A percentile compares a stretch with the other conserved stretches of the same genome.
These are phyloP conservation scores for Ophiostoma novo-ulmi DNA, from an alignment of 2,329 filamentous ascomycete species.

Conservation along the genomic window DNA sequence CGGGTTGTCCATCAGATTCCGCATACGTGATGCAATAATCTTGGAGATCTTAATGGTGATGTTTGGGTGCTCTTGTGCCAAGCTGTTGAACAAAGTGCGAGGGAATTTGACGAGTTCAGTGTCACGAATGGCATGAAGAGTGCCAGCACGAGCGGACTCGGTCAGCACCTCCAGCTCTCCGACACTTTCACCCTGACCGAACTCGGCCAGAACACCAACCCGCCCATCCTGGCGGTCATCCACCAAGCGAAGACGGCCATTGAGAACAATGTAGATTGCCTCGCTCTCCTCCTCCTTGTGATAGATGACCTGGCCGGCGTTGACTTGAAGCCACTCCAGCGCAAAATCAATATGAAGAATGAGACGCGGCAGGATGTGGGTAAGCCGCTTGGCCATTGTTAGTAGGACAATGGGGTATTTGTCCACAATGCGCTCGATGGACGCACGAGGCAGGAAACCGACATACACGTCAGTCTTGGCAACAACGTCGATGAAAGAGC, in stretches of 20 bases:
- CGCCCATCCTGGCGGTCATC: slow-evolving; percentile 75
- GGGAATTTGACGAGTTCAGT: slow-evolving; percentile 96
- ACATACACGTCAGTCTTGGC: slow-evolving; percentile 99
- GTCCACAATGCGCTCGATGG: slow-evolving; percentile 87
- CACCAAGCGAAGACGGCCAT: slow-evolving; percentile 81
- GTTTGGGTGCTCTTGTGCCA: slow-evolving; percentile 92
- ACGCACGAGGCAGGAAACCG: slow-evolving; percentile 79
- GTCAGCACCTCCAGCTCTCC: slow-evolving; percentile 96
- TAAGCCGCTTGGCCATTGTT: slow-evolving; percentile 93
- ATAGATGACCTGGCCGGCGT: slow-evolving; percentile 89
- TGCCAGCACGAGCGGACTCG: slow-evolving; percentile 83
- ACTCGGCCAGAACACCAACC: slow-evolving; percentile 84
- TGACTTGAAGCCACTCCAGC: slow-evolving; percentile 95
- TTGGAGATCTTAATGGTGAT: slow-evolving; percentile 99
- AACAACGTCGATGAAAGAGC: slow-evolving; percentile 93
- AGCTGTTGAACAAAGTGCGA: slow-evolving; percentile 91
- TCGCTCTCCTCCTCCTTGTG: slow-evolving; percentile 94
- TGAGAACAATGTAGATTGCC: slow-evolving; percentile 95
- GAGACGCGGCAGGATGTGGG: slow-evolving; percentile 78
- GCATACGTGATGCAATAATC: slow-evolving; percentile 94
- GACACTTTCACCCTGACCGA: slow-evolving; percentile 94
- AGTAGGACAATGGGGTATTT: slow-evolving; percentile 85
- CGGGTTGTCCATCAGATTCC: slow-evolving; percentile 77
- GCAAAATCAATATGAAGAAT: slow-evolving; percentile 98
- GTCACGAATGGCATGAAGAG: slow-evolving; percentile 90